A percentile compares a stretch with the other conserved stretches of the same genome.
Conservation (phyloP, 352 stramenopile species). For the Phytophthora melonis region DNA sequence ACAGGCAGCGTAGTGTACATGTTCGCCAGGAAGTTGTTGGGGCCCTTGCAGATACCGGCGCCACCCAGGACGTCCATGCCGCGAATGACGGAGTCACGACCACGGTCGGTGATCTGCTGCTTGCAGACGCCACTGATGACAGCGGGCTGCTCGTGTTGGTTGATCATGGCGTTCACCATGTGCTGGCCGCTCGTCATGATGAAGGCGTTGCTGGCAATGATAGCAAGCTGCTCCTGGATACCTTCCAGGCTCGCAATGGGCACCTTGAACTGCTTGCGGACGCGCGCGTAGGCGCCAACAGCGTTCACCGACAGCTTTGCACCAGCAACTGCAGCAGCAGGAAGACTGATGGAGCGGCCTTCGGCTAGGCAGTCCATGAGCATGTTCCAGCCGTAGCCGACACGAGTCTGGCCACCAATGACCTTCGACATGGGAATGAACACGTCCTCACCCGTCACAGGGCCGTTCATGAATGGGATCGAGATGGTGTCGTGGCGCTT, state of each 20-base stretch:
- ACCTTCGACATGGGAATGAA: constrained; percentile 99
- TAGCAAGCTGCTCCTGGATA: constrained; percentile 97
- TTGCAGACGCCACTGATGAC: constrained; percentile 99
- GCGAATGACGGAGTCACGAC: constrained; percentile 95
- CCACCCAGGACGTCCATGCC: constrained; percentile 98
- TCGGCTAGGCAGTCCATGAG: constrained; percentile 99
- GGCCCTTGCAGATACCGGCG: constrained; percentile 97
- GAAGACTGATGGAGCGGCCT: constrained; percentile 97
- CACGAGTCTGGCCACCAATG: constrained; percentile 96
- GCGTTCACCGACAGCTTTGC: constrained; percentile 93
- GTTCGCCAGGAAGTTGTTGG: constrained; percentile 97
- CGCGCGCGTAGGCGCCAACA: constrained; percentile 95
- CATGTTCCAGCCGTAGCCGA: constrained; percentile 99
- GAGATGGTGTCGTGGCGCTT: constrained; percentile 95
- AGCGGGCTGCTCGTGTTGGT: constrained; percentile 98
- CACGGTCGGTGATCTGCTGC: constrained; percentile 98
- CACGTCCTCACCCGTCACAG: constrained; percentile 96
- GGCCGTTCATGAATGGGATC: constrained; percentile 98
- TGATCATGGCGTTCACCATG: constrained; percentile 99
- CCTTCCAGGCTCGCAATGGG: constrained; percentile 98
- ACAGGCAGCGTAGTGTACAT: constrained; percentile 97
- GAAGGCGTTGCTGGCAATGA: constrained; percentile 94
- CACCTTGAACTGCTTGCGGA: constrained; percentile 99
- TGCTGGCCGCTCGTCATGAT: constrained; percentile 96
- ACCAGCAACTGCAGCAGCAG: constrained; percentile 93